A percentile compares a stretch with the other conserved stretches of the same genome.
These are phyloP conservation scores for Bimuria novae-zelandiae DNA, from an alignment of 2,329 filamentous ascomycete genomes.

Conservation along the genomic window DNA sequence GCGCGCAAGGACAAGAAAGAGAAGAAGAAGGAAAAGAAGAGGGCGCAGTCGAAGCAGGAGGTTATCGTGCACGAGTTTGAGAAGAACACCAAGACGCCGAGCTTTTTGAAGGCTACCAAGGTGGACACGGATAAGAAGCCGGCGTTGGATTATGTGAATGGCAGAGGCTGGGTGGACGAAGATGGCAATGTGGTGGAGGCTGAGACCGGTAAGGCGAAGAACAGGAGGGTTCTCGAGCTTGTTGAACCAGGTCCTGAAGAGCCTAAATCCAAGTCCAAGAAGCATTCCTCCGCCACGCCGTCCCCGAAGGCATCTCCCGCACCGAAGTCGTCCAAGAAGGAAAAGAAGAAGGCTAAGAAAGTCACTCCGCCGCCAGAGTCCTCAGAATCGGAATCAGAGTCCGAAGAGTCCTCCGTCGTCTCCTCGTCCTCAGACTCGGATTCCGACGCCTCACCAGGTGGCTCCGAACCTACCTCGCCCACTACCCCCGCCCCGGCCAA, in stretches of 20 bases:
- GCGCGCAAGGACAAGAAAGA: constrained; percentile 55
- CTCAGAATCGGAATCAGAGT: constrained; percentile 33
- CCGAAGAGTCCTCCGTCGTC: constrained; percentile 42
- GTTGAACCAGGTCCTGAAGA: constrained; percentile 26
- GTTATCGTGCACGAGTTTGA: constrained; percentile 86
- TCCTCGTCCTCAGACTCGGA: constrained; percentile 36
- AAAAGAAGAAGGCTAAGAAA: constrained; percentile 29
- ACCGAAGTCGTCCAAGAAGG: constrained; percentile 22
- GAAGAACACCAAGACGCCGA: constrained; percentile 80
- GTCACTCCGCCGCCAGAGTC: constrained; percentile 30
- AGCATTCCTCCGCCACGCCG: constrained; percentile 19
- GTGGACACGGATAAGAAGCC: constrained; percentile 51
- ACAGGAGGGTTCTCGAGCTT: constrained; percentile 38
- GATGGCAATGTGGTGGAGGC: constrained; percentile 75
- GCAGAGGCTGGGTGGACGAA: constrained; percentile 85
- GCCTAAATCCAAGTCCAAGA: constrained; percentile 14
- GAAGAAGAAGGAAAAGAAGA: constrained; percentile 65
- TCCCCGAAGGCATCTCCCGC: constrained; percentile 20
- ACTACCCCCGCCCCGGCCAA: constrained; percentile 19
- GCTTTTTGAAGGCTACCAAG: constrained; percentile 70
- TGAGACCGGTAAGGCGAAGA: constrained; percentile 45
- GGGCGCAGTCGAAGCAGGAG: constrained; percentile 53
- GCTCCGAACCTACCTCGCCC: constrained; percentile 19
- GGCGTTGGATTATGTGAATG: constrained; percentile 74
- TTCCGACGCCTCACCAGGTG: constrained; percentile 25